Evolutionary conservation across 257 asterid species (phyloP), one percentile per base, ranked within the genome.

Genomic region (Salvia splendens): DNA sequence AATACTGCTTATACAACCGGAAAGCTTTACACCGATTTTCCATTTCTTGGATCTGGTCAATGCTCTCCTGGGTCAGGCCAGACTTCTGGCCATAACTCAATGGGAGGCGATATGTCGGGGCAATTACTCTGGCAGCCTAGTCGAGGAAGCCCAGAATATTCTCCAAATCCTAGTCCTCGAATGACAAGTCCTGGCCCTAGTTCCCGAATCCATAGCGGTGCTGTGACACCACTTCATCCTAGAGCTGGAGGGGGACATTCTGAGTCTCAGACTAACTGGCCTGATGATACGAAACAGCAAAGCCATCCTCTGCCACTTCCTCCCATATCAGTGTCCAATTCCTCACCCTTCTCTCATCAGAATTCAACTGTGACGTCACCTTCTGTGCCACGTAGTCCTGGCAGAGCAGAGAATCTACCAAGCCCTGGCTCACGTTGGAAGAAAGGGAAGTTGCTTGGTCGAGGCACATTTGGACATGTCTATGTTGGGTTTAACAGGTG

Each of bases 61-160:
- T 94, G 99, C 81, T 94, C 99, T 72, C 99, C 97, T 12, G 99
- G 97, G 33, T 94, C 99, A 28, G 97, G 97, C 67, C 95, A 91
- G 77, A 94, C 90, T 76, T 94, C 99, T 60, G 99, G 99, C 45
- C 95, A 94, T 68, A 94, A 94, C 79, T 94, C 97, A 52, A 91
- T 88, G 97, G 97, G 96, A 47, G 97, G 97, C 60, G 97, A 91
- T 75, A 79, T 85, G 91, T 85, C 84, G 5, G 95, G 95, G 53
- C 96, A 81, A 72, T 69, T 91, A 54, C 83, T 91, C 82, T 85
- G 87, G 99, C 96, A 87, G 75, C 96, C 88, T 59, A 85, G 97
- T 73, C 81, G 96, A 74, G 96, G 96, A 50, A 94, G 97, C 79
- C 96, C 99, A 0, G 97, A 91, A 64, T 86, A 86, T 73, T 94